phyloP scores from a whole-genome alignment of 2,329 filamentous ascomycete genomes.

The Ophiocordyceps robertsii region DNA sequence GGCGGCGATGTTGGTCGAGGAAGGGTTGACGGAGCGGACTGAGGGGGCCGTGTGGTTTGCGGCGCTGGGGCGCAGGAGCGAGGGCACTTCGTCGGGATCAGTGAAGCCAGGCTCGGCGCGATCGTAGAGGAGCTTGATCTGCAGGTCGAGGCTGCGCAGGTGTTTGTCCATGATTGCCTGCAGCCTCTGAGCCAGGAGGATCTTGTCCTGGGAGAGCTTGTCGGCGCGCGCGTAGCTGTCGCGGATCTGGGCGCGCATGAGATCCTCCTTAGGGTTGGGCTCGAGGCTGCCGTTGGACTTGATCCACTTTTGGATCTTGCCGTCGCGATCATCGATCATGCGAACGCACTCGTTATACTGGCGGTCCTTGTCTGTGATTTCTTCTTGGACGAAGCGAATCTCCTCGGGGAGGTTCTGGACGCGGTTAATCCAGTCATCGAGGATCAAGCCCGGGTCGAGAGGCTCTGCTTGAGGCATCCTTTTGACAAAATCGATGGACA shows the following conservation, averaged over 20 bases:
- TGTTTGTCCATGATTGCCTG: slow-evolving; percentile 48
- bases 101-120: slow-evolving; percentile 47
- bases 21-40: slow-evolving; percentile 27
- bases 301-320: slow-evolving; percentile 69
- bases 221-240: slow-evolving; percentile 58
- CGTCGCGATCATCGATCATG: slow-evolving; percentile 59
- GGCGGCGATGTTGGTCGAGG: slow-evolving; percentile 18
- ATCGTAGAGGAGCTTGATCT: slow-evolving; percentile 49
- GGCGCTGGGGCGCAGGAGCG: slow-evolving; percentile 43
- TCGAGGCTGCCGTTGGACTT: slow-evolving; percentile 62
- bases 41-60: slow-evolving; percentile 33
- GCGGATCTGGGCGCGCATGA: slow-evolving; percentile 49
- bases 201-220: slow-evolving; percentile 61
- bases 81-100: slow-evolving; percentile 50
- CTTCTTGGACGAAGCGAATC: slow-evolving; percentile 70
- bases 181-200: slow-evolving; percentile 52
- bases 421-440: slow-evolving; percentile 65
- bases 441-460: slow-evolving; percentile 52
- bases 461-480: slow-evolving; percentile 50
- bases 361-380: slow-evolving; percentile 68
- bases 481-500: slow-evolving; percentile 56
- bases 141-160: slow-evolving; percentile 45
- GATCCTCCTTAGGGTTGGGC: slow-evolving; percentile 62
- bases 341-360: slow-evolving; percentile 55
- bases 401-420: slow-evolving; percentile 72